Conservation (phyloP, 768 basidiomycete genomes). For the Lentinula sp. region DNA sequence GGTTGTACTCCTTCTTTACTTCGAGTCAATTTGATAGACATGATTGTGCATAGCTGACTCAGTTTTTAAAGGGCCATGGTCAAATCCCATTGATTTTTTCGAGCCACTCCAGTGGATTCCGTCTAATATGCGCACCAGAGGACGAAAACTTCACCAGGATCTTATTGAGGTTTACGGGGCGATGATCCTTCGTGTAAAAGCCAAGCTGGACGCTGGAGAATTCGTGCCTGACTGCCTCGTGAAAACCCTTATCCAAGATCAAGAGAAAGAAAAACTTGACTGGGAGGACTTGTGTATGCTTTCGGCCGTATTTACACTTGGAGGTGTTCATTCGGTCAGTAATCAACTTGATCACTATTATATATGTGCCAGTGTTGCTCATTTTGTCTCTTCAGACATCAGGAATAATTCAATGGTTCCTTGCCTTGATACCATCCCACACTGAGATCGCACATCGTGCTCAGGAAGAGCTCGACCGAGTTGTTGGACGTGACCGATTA, state of each 20-base stretch:
- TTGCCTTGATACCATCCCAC: slow-evolving; percentile 21
- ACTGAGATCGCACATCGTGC: slow-evolving; percentile 24
- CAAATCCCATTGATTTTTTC: slow-evolving; percentile 20
- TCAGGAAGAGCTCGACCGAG: slow-evolving; percentile 28
- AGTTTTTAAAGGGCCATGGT: slow-evolving; percentile 11
- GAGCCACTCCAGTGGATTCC: slow-evolving; percentile 17
- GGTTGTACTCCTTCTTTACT: too few species aligned
- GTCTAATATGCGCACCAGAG: slow-evolving; percentile 12
- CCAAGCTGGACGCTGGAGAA: slow-evolving; percentile 22
- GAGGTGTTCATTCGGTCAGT: slow-evolving; percentile 27
- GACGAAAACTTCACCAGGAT: slow-evolving; percentile 14
- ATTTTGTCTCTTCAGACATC: slow-evolving; percentile 19
- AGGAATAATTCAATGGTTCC: slow-evolving; percentile 27
- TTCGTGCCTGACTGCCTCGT: slow-evolving; percentile 27
- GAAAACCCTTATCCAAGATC: slow-evolving; percentile 22
- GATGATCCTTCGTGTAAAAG: slow-evolving; percentile 22
- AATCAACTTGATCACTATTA: not conserved
- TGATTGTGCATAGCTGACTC: too few species aligned
- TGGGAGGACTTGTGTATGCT: slow-evolving; percentile 28
- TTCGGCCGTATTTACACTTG: slow-evolving; percentile 25
- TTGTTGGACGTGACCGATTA: slow-evolving; percentile 23
- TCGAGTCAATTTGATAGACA: too few species aligned
- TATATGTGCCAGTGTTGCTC: not conserved
- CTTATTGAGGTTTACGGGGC: slow-evolving; percentile 24
- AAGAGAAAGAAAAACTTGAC: slow-evolving; percentile 21